Base-by-base conservation (phyloP, 2,329 filamentous ascomycete genomes). In the Apiospora phragmitis region DNA sequence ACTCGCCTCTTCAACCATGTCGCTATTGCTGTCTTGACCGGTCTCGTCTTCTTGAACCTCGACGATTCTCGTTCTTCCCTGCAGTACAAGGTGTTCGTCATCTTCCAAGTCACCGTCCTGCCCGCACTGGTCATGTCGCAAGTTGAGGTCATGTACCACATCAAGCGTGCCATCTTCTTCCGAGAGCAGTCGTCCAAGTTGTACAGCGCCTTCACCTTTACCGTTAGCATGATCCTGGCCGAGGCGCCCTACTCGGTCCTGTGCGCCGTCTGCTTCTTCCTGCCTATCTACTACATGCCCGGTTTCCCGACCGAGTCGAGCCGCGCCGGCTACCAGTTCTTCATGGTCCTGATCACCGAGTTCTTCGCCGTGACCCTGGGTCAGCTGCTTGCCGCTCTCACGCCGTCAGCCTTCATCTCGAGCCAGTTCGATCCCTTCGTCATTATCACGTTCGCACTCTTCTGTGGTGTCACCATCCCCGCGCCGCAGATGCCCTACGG, bases 21-120 rank as follows among this genome's bases (percentile, higher is more conserved):
- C 71, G 88, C 90, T 72, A 93, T 97, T 74, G 91, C 93, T 1
- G 78, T 97, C 18, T 83, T 97, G 70, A 94, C 92, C 0, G 94
- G 94, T 75, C 86, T 97, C 16, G 92, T 92, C 43, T 97, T 92
- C 80, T 85, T 97, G 66, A 88, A 94, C 72, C 88, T 97, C 11
- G 91, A 95, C 77, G 83, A 94, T 76, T 94, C 92, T 2, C 89
- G 92, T 12, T 84, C 91, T 1, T 93, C 92, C 1, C 86, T 97
- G 5, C 94, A 97, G 81, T 93, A 96, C 84, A 91, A 92, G 72
- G 88, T 97, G 73, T 97, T 97, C 81, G 90, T 95, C 81, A 93
- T 96, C 80, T 97, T 97, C 88, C 94, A 97, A 80, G 90, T 94
- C 68, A 94, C 93, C 0, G 93, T 97, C 29, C 86, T 97, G 35